A percentile compares a stretch with the other conserved stretches of the same genome.
These are phyloP conservation scores for Thraustochytrium sp. DNA, from an alignment of 352 stramenopile species.

Conservation along the genomic window DNA sequence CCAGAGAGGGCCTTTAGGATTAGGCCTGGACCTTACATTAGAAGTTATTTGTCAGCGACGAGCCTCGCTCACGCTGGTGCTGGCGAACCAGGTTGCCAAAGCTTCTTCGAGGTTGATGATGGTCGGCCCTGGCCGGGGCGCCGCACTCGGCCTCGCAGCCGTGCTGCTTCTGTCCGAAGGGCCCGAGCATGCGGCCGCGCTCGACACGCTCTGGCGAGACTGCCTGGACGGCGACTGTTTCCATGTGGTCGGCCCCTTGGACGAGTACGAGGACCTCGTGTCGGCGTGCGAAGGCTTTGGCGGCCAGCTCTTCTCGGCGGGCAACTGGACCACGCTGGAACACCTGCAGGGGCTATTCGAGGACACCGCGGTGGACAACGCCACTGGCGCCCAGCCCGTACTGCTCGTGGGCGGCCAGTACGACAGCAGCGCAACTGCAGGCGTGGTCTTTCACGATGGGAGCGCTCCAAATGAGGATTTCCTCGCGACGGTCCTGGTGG, in stretches of 20 bases:
- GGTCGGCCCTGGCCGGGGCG: too few relatives aligned
- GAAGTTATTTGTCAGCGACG: too few relatives aligned
- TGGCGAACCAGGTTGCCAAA: too few relatives aligned
- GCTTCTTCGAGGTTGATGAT: too few relatives aligned
- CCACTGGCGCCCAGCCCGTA: not conserved
- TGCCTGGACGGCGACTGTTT: not conserved
- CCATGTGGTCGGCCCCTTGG: not conserved
- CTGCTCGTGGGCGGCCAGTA: not conserved
- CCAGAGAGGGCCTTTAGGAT: too few relatives aligned
- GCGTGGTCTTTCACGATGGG: not conserved
- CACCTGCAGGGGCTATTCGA: not conserved
- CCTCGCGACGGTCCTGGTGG: not conserved
- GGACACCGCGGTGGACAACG: not conserved
- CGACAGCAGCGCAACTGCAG: not conserved
- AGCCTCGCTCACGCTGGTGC: too few relatives aligned
- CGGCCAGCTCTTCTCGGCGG: not conserved
- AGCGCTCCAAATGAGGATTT: not conserved
- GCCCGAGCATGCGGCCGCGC: not conserved
- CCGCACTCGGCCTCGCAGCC: too few relatives aligned
- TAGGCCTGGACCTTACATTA: too few relatives aligned
- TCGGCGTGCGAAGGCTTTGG: not conserved
- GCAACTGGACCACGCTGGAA: not conserved
- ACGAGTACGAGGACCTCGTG: not conserved
- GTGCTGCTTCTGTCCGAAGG: not conserved
- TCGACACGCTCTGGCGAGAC: slow-evolving; percentile 17